Base-by-base conservation (phyloP, 208 protist genomes). In the Histomonas meleagridis region DNA sequence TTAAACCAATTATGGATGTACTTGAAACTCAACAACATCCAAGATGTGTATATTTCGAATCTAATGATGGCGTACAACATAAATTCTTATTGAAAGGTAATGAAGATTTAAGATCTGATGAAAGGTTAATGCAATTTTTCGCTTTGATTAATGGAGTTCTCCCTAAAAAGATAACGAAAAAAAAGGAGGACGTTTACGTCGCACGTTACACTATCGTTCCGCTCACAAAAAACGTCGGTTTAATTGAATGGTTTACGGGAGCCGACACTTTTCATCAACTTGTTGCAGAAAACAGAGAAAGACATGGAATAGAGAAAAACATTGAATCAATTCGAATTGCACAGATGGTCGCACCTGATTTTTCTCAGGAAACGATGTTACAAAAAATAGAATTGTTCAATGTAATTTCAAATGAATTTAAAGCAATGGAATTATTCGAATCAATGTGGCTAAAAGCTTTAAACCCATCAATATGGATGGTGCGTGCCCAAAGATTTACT, bases 1-100 rank as follows among this genome's bases (percentile, higher is more conserved):
- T 81, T 51, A 43, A 81, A 9, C 70, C 70, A 38, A 43, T 32
- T 51, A n/a, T 81, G 7, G n/a, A 81, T 53, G 70, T 81, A 10
- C n/a, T 81, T 12, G 70, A 43, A 81, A 81, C 70, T 10, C 70
- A 91, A n/a, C 90, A 91, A n/a, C 51, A 69, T 72, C 90, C 90
- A 40, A 10, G 90, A 76, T 21, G n/a, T 16, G 14, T 65, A 12
- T 23, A 38, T 3, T 26, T 91, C 5, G 38, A 53, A 9, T 23
- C 32, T 0, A 35, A 35, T 10, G n/a, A 28, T n/a, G 90, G 62
- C 5, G 53, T 78, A 53, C 10, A 51, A 21, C 32, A 62, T 9
- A 51, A 51, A 43, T 91, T 65, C 43, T 32, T 91, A 1, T 32
- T 91, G 9, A 91, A 91, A 72, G 90, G 90, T 32, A 26, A 10